phyloP scores from a whole-genome alignment of 768 basidiomycete genomes.

The Harrya chromipes region DNA sequence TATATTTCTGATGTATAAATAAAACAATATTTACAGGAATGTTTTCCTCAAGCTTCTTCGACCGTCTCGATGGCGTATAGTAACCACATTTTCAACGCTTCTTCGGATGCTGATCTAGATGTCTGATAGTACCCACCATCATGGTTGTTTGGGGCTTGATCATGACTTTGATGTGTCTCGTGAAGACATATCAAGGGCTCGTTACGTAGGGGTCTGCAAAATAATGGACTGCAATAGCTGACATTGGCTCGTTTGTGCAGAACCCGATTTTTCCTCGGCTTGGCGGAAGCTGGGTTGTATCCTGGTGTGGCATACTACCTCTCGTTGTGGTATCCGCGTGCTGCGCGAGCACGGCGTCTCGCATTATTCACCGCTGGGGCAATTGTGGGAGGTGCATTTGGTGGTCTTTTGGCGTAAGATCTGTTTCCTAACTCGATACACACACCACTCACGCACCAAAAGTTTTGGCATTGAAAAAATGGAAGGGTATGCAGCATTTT shows the following conservation, averaged over 20 bases:
- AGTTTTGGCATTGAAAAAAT: conserved; percentile 35
- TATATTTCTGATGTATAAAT: neutral
- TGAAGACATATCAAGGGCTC: conserved; percentile 29
- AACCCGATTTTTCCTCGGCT: conserved; percentile 41
- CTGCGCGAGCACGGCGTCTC: conserved; percentile 52
- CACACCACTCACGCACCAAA: neutral
- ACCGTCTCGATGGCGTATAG: conserved; percentile 34
- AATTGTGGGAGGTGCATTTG: conserved; percentile 47
- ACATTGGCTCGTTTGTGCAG: conserved; percentile 16
- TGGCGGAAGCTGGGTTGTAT: conserved; percentile 44
- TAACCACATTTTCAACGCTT: neutral
- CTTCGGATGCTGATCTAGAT: conserved; percentile 3
- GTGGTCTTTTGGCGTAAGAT: conserved; percentile 46
- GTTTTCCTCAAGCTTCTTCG: conserved; percentile 34
- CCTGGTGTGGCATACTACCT: conserved; percentile 41
- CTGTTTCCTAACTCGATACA: neutral
- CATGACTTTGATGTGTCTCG: conserved; percentile 37
- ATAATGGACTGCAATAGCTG: neutral
- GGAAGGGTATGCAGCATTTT: conserved; percentile 34
- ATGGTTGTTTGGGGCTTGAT: conserved; percentile 38
- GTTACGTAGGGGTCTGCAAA: conserved; percentile 25
- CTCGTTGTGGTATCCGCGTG: conserved; percentile 56
- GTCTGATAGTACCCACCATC: conserved; percentile 32
- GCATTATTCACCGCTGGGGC: conserved; percentile 60
- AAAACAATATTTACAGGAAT: conserved; percentile 24